Base-by-base conservation (phyloP, 2,329 filamentous ascomycete genomes). In the Fusarium sp. region DNA sequence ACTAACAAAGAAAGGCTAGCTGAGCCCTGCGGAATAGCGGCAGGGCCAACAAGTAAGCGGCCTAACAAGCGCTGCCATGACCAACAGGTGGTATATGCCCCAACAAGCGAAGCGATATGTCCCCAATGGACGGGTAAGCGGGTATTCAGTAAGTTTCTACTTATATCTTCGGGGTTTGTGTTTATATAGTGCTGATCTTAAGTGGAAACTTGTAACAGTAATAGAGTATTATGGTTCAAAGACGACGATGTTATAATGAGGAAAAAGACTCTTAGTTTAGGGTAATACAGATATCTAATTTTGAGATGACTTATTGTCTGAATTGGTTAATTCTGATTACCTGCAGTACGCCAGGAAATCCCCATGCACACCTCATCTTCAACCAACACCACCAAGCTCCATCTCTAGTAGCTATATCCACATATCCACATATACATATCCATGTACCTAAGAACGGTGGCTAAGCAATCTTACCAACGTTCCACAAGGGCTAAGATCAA, bases 41-140 rank as follows among this genome's bases (percentile, higher is more conserved):
- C 7, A 14, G n/a, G 36, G 23, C 40, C 50, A 63, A 39, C 34
- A 11, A 43, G 32, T 7, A 14, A 51, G 15, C 28, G 32, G 26
- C 10, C 28, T 32, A 7, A 15, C 59, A 64, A 63, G 59, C 51
- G 59, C 51, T 12, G 28, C 15, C 45, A 24, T 40, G 24, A 38
- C 60, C 60, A 63, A 64, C 51, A 62, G 15, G 38, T 15, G 15
- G 6, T 26, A 36, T 7, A 40, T 24, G 53, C 26, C 43, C 48
- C 48, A 40, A 60, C 58, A 61, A 45, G 56, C 52, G 52, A 61
- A 40, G 56, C 52, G 52, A 26, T 23, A 32, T 39, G 40, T 38
- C 34, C 45, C 40, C 24, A 36, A 40, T 7, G 8, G n/a, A 20
- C 17, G 24, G 39, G 34, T 34, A 36, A 36, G 34, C 34, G 34